phyloP scores from a whole-genome alignment of 192 early-diverging fungal species.

The Backusella psychrophila region DNA sequence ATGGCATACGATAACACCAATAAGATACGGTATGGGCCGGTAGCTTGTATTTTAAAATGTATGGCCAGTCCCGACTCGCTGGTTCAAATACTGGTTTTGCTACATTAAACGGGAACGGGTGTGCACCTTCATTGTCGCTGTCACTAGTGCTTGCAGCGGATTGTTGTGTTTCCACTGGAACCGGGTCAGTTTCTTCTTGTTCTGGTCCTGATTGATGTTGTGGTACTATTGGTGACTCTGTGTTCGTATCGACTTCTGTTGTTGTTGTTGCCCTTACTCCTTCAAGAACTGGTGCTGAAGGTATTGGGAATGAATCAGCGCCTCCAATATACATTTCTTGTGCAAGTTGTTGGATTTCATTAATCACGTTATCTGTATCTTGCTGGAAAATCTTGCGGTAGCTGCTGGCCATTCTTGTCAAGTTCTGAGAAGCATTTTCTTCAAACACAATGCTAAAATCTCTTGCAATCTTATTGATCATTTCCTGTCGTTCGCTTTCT shows the following conservation, averaged over 20 bases:
- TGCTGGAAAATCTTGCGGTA: slow-evolving; percentile 13
- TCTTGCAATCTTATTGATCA: not conserved
- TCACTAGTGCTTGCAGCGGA: not conserved
- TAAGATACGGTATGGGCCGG: not conserved
- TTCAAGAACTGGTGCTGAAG: not conserved
- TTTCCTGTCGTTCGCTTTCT: not conserved
- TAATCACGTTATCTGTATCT: not conserved
- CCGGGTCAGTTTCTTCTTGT: not conserved
- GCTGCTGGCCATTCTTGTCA: slow-evolving; percentile 14
- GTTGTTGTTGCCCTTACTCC: not conserved
- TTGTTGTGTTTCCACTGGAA: not conserved
- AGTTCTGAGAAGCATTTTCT: slow-evolving; percentile 17
- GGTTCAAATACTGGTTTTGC: slow-evolving; percentile 19
- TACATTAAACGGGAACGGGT: not conserved
- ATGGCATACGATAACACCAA: not conserved
- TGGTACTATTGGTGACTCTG: not conserved
- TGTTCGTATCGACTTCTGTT: not conserved
- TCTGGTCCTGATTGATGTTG: not conserved
- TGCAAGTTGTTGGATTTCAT: not conserved
- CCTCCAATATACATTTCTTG: not conserved
- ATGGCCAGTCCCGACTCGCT: slow-evolving; percentile 9
- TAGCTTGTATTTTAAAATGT: slow-evolving; percentile 3
- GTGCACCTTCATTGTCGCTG: not conserved
- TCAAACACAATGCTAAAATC: slow-evolving; percentile 13
- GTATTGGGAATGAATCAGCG: not conserved